phyloP scores from a whole-genome alignment of 2,329 filamentous ascomycete genomes.

The Beauveria brongniartii region DNA sequence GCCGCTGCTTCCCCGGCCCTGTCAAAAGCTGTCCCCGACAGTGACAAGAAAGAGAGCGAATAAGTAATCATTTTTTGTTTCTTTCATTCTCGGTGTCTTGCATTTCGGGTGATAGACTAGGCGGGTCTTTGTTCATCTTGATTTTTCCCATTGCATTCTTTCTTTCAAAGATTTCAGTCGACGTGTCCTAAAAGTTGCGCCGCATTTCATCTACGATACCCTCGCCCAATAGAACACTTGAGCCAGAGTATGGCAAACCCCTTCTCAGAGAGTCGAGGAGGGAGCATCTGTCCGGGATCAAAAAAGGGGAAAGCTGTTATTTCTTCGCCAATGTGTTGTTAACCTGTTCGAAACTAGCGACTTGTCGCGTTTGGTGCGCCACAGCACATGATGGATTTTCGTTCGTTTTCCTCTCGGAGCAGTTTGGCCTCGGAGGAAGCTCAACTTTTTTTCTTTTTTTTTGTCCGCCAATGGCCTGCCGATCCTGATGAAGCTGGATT shows the following conservation, averaged over 20 bases:
- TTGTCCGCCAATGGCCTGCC: neutral
- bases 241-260: conserved; percentile 20
- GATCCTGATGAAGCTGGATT: conserved; percentile 3
- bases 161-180: conserved; percentile 40
- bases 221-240: conserved; percentile 37
- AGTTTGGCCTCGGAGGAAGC: neutral
- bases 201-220: conserved; percentile 41
- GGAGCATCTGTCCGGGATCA: conserved; percentile 8
- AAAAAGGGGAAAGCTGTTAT: conserved; percentile 7
- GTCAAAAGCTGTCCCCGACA: conserved; percentile 53
- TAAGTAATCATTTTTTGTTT: conserved; percentile 20
- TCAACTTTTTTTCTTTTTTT: neutral
- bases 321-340: conserved; percentile 15
- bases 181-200: conserved; percentile 40
- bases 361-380: neutral
- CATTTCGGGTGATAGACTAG: conserved; percentile 46
- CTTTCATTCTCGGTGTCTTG: conserved; percentile 30
- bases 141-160: conserved; percentile 19
- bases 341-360: conserved; percentile 2
- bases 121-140: conserved; percentile 27
- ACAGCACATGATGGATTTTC: conserved; percentile 3
- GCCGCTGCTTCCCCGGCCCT: conserved; percentile 58
- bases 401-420: neutral
- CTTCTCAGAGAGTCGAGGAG: conserved; percentile 24
- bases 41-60: conserved; percentile 45